These are phyloP conservation scores for Vaccinium myrtillus DNA, from an alignment of 148 eudicot genomes.

Conservation along the genomic window DNA sequence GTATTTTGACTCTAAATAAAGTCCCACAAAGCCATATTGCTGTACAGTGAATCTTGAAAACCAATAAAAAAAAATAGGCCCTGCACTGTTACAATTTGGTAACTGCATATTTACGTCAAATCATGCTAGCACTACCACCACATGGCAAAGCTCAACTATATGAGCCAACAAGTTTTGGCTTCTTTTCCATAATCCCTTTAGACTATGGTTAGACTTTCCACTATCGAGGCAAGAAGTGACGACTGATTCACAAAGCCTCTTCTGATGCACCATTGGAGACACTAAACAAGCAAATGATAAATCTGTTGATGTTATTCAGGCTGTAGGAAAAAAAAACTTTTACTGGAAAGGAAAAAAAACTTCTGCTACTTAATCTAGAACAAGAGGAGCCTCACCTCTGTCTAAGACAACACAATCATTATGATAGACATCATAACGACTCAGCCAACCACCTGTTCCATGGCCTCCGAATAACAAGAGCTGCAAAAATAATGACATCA, in stretches of 20 bases:
- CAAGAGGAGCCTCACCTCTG: conserved; percentile 62
- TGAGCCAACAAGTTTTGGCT: neutral
- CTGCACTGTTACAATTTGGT: neutral
- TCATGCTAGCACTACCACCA: neutral
- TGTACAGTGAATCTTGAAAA: neutral
- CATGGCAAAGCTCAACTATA: neutral
- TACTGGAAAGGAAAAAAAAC: neutral
- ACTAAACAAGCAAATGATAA: neutral
- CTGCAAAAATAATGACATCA: conserved; percentile 37
- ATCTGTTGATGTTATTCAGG: neutral
- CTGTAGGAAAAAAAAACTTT: neutral
- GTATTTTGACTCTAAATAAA: neutral
- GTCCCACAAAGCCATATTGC: neutral
- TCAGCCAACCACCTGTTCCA: conserved; percentile 98
- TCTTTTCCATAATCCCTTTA: neutral
- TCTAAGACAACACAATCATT: conserved; percentile 87
- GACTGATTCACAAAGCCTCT: neutral
- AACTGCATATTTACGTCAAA: conserved; percentile 6
- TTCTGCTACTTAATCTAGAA: neutral
- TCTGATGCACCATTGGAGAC: neutral
- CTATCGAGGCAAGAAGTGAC: neutral
- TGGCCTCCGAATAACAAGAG: conserved; percentile 95
- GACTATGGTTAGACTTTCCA: neutral
- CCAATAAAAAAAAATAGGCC: neutral
- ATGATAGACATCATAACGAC: conserved; percentile 90